Conservation (phyloP, 1,139 yeast species). For the Suzukiozyma palmioleophila region DNA sequence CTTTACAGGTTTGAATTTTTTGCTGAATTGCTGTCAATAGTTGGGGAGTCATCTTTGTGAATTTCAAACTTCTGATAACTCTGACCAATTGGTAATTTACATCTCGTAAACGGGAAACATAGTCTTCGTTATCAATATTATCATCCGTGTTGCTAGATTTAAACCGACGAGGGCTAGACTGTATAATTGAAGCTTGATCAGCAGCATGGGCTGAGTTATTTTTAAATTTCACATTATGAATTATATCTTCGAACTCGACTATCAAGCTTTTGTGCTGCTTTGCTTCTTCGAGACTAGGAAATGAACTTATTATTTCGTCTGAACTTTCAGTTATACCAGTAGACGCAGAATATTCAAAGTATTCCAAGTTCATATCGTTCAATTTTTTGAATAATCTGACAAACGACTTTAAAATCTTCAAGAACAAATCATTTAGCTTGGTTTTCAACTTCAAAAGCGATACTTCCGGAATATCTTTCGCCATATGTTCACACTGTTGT, state of each 20-base stretch:
- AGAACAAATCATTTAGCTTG: conserved; percentile 32
- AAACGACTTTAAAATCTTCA: conserved; percentile 30
- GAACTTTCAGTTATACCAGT: conserved; percentile 22
- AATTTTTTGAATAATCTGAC: conserved; percentile 29
- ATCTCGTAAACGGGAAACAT: conserved; percentile 21
- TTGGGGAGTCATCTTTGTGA: conserved; percentile 36
- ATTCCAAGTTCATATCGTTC: conserved; percentile 22
- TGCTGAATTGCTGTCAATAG: conserved; percentile 19
- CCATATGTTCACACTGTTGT: conserved; percentile 23
- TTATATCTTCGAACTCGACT: conserved; percentile 25
- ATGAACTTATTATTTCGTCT: conserved; percentile 13
- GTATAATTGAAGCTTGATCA: conserved; percentile 26
- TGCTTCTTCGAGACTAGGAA: conserved; percentile 31
- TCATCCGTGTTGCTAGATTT: conserved; percentile 5
- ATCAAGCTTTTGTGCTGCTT: conserved; percentile 26
- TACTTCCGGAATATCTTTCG: conserved; percentile 24
- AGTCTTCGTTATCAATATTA: background rate
- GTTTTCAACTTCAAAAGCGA: conserved; percentile 30
- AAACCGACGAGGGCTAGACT: conserved; percentile 37
- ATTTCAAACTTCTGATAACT: conserved; percentile 30
- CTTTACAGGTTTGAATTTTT: conserved; percentile 24
- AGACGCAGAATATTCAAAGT: conserved; percentile 24
- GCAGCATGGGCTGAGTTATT: conserved; percentile 9
- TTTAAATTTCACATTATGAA: conserved; percentile 17
- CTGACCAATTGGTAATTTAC: conserved; percentile 35